Conservation (phyloP, 495 filamentous ascomycete species). For the Lepraria neglecta region DNA sequence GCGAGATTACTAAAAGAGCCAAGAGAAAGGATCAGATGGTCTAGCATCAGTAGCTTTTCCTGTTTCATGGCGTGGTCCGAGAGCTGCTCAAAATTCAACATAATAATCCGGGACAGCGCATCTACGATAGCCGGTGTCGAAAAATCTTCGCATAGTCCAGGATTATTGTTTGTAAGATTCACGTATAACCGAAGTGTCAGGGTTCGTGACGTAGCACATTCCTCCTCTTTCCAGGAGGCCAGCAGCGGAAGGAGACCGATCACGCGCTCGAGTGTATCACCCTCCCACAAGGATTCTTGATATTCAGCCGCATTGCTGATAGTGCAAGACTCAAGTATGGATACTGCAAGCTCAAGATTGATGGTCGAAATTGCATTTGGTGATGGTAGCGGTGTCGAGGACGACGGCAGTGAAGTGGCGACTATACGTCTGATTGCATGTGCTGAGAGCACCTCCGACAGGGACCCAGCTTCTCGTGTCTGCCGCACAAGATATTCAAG, state of each 20-base stretch:
- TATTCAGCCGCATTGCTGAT: slow-evolving; percentile 30
- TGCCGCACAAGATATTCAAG: slow-evolving; percentile 55
- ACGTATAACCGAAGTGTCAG: slow-evolving; percentile 63
- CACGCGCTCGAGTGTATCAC: slow-evolving; percentile 20
- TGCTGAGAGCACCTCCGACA: slow-evolving; percentile 46
- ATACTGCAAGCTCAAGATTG: slow-evolving; percentile 40
- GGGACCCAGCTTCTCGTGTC: slow-evolving; percentile 44
- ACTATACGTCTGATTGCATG: slow-evolving; percentile 47
- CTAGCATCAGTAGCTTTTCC: slow-evolving; percentile 46
- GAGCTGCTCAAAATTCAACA: slow-evolving; percentile 36
- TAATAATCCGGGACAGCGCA: slow-evolving; percentile 48
- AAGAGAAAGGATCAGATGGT: slow-evolving; percentile 70
- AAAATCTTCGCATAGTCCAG: slow-evolving; percentile 59
- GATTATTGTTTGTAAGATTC: slow-evolving; percentile 82
- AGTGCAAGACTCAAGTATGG: slow-evolving; percentile 58
- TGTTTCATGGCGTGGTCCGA: slow-evolving; percentile 40
- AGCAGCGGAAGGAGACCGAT: slow-evolving; percentile 23
- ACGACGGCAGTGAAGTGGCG: slow-evolving; percentile 36
- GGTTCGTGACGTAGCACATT: slow-evolving; percentile 24
- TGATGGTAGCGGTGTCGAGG: not conserved
- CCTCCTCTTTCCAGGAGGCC: slow-evolving; percentile 13
- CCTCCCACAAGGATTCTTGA: slow-evolving; percentile 25
- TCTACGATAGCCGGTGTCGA: slow-evolving; percentile 50
- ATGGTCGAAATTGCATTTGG: slow-evolving; percentile 3
- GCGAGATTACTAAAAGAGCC: slow-evolving; percentile 86